A percentile compares a stretch with the other conserved stretches of the same genome.
These are phyloP conservation scores for Pholiota microspora DNA, from an alignment of 768 basidiomycete genomes.

Conservation along the genomic window DNA sequence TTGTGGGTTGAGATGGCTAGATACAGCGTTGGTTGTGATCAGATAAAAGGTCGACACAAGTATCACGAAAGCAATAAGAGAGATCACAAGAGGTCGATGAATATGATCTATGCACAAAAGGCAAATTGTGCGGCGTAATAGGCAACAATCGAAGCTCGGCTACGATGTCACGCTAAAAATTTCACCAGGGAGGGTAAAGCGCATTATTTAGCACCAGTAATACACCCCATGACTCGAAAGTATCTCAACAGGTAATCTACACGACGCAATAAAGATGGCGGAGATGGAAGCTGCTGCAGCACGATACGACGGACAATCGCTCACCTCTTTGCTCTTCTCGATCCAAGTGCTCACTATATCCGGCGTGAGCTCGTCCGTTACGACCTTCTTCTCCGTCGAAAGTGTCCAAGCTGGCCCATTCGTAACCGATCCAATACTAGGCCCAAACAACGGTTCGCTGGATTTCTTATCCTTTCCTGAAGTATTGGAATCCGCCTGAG, in stretches of 20 bases:
- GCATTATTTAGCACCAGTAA: too few species aligned
- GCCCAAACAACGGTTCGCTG: conserved; percentile 86
- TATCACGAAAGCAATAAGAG: too few species aligned
- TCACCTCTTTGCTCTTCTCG: conserved; percentile 82
- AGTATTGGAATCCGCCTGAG: conserved; percentile 16
- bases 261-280: background rate
- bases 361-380: conserved; percentile 72
- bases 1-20: conserved; percentile 80
- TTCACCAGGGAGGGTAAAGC: too few species aligned
- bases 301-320: conserved; percentile 15
- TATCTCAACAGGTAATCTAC: background rate
- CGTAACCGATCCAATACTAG: conserved; percentile 78
- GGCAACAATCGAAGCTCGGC: too few species aligned
- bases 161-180: too few species aligned
- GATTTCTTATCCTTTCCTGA: conserved; percentile 47
- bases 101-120: too few species aligned
- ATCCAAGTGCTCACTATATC: conserved; percentile 85
- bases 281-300: background rate
- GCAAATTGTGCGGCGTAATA: too few species aligned
- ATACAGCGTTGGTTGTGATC: background rate
- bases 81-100: too few species aligned
- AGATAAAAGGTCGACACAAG: background rate
- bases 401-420: conserved; percentile 72
- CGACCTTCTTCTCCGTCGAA: conserved; percentile 56
- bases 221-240: background rate